Conservation (phyloP, 2,329 filamentous ascomycete genomes). For the Escovopsis weberi region DNA sequence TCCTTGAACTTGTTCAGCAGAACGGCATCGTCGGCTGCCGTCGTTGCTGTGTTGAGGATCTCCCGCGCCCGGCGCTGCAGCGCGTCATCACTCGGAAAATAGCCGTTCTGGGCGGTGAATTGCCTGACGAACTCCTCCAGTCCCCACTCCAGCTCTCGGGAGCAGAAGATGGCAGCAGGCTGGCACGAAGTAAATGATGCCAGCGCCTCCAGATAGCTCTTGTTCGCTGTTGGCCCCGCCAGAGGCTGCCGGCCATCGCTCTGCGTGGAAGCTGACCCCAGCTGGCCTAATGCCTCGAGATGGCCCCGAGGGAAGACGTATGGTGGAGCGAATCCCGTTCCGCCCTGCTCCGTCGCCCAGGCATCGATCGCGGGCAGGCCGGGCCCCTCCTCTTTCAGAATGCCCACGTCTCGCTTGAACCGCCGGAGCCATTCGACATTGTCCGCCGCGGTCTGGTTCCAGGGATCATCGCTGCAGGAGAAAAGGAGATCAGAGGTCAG, state of each 20-base stretch:
- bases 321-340: conserved; percentile 40
- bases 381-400: conserved; percentile 34
- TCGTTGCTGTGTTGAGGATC: conserved; percentile 30
- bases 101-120: conserved; percentile 22
- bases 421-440: conserved; percentile 48
- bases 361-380: conserved; percentile 27
- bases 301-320: conserved; percentile 32
- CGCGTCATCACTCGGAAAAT: conserved; percentile 32
- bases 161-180: conserved; percentile 41
- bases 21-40: conserved; percentile 38
- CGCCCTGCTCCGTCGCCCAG: conserved; percentile 35
- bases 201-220: conserved; percentile 33
- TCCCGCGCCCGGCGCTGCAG: conserved; percentile 32
- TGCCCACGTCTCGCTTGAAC: conserved; percentile 44
- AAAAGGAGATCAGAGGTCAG: conserved; percentile 18
- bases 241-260: conserved; percentile 26
- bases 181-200: conserved; percentile 25
- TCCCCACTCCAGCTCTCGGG: conserved; percentile 41
- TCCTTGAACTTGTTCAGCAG: conserved; percentile 40
- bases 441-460: conserved; percentile 8
- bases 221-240: conserved; percentile 29
- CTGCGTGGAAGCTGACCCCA: conserved; percentile 19
- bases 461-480: conserved; percentile 34
- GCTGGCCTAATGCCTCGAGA: conserved; percentile 20
- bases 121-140: conserved; percentile 33